A percentile compares a stretch with the other conserved stretches of the same genome.
Conservation (phyloP, 331 rosid species). For the Malus hybrid region DNA sequence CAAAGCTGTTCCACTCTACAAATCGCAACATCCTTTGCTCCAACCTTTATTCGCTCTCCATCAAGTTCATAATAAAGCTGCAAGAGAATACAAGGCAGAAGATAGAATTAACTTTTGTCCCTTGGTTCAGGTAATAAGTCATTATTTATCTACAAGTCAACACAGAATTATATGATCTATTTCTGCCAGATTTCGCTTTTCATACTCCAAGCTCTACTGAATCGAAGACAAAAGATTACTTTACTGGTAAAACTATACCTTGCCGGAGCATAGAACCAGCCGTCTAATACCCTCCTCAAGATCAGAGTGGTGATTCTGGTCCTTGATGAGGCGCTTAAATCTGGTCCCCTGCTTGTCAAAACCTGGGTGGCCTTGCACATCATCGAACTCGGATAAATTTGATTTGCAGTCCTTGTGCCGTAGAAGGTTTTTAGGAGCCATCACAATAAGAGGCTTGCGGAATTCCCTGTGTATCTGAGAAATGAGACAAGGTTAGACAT, state of each 20-base stretch:
- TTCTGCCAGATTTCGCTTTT: background rate
- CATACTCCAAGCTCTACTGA: background rate
- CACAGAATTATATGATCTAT: background rate
- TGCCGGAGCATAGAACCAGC: conserved; percentile 87
- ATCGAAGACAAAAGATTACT: background rate
- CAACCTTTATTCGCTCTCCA: conserved; percentile 53
- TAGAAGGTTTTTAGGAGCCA: conserved; percentile 93
- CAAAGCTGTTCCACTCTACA: conserved; percentile 91
- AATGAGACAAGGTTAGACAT: conserved; percentile 8
- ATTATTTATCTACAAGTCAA: background rate
- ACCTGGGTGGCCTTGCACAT: conserved; percentile 95
- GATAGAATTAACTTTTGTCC: background rate
- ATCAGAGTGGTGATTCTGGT: conserved; percentile 69
- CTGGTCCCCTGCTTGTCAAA: conserved; percentile 97
- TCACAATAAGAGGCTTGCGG: conserved; percentile 89
- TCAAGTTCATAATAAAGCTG: conserved; percentile 96
- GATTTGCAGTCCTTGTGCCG: conserved; percentile 90
- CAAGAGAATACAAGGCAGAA: background rate
- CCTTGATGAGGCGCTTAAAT: conserved; percentile 94
- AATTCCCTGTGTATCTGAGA: conserved; percentile 71
- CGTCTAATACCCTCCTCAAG: conserved; percentile 85
- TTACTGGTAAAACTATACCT: conserved; percentile 36
- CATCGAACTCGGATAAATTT: conserved; percentile 90
- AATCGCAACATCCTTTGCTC: conserved; percentile 74
- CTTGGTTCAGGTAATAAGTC: background rate